Evolutionary conservation across 352 stramenopile genomes (phyloP).

Genomic region (Globisporangium carolinianum): DNA sequence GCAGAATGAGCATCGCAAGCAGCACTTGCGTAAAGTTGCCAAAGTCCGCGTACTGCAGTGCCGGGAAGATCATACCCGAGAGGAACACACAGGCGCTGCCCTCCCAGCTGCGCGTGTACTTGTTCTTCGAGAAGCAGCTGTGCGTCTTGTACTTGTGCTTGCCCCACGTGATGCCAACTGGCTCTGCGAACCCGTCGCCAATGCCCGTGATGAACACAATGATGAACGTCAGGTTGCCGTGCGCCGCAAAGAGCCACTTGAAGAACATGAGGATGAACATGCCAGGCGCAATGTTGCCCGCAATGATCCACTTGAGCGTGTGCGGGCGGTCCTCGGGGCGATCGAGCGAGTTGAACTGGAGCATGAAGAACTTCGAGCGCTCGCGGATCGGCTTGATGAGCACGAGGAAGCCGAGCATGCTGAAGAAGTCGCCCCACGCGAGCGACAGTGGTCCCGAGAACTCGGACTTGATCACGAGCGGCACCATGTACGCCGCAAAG

Average conservation of each 20-base stretch:
- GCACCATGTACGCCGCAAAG: conserved; percentile 79
- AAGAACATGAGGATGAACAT: conserved; percentile 82
- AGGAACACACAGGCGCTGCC: conserved; percentile 75
- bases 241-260: conserved; percentile 72
- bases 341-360: conserved; percentile 86
- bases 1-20: conserved; percentile 69
- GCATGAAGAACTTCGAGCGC: conserved; percentile 79
- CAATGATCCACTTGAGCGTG: conserved; percentile 84
- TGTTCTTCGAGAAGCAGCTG: conserved; percentile 76
- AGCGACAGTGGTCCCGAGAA: conserved; percentile 52
- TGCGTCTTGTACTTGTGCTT: conserved; percentile 84
- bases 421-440: conserved; percentile 81
- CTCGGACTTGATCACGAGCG: conserved; percentile 66
- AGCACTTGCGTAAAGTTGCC: conserved; percentile 72
- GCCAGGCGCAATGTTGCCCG: conserved; percentile 52
- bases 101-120: conserved; percentile 83
- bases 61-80: conserved; percentile 59
- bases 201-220: conserved; percentile 83
- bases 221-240: conserved; percentile 57
- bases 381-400: conserved; percentile 83
- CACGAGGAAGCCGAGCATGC: conserved; percentile 71
- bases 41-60: conserved; percentile 62
- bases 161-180: conserved; percentile 73
- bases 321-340: conserved; percentile 76
- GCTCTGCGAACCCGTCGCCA: conserved; percentile 67